A percentile compares a stretch with the other conserved stretches of the same genome.
These are phyloP conservation scores for Fragaria nilgerrensis DNA, from an alignment of 306 rosid species.

Conservation along the genomic window DNA sequence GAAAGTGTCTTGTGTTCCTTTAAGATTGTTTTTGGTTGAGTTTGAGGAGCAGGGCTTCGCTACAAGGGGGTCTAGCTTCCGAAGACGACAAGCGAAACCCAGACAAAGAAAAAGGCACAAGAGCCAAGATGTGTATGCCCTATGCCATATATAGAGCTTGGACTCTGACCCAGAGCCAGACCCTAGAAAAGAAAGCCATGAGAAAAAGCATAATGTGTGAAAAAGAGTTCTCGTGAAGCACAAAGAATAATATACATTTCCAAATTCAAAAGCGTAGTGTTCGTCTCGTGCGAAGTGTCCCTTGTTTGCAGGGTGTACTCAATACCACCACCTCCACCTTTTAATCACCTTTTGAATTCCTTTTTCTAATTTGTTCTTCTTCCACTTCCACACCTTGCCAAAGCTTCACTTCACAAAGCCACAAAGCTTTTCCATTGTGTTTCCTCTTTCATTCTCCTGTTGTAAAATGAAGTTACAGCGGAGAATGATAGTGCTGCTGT, in stretches of 20 bases:
- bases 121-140: slow-evolving; percentile 43
- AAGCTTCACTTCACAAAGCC: slow-evolving; percentile 26
- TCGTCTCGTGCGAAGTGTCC: slow-evolving; percentile 59
- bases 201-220: slow-evolving; percentile 22
- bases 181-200: slow-evolving; percentile 31
- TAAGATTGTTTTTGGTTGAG: slow-evolving; percentile 13
- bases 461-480: slow-evolving; percentile 16
- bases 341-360: slow-evolving; percentile 27
- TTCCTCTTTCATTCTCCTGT: slow-evolving; percentile 17
- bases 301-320: slow-evolving; percentile 60
- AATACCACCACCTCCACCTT: slow-evolving; percentile 40
- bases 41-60: slow-evolving; percentile 17
- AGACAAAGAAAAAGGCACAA: slow-evolving; percentile 41
- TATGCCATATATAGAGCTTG: slow-evolving; percentile 16
- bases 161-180: slow-evolving; percentile 34
- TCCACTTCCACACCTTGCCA: neutral
- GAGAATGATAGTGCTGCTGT: slow-evolving; percentile 32
- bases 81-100: slow-evolving; percentile 38
- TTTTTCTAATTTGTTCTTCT: slow-evolving; percentile 15
- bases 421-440: neutral
- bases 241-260: slow-evolving; percentile 38
- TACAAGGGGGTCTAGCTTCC: slow-evolving; percentile 28
- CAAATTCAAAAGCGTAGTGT: slow-evolving; percentile 15
- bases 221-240: slow-evolving; percentile 50
- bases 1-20: slow-evolving; percentile 27